Conservation (phyloP, 1,284 basidiomycete species). For the Ganoderma sinense region DNA sequence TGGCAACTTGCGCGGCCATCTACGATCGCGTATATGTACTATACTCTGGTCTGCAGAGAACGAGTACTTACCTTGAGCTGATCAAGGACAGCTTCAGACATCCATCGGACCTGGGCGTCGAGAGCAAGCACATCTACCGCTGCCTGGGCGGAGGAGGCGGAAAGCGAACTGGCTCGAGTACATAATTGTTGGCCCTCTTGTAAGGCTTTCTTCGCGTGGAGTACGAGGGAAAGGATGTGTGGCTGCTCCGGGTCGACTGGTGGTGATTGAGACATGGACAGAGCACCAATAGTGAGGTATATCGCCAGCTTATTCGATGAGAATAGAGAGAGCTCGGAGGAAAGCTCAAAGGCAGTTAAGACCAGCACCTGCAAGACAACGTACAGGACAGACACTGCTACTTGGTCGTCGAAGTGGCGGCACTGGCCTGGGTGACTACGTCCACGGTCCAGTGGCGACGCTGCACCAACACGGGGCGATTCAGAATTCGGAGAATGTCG, state of each 20-base stretch:
- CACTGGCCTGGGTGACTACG: too few relatives aligned
- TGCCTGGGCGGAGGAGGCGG: slow-evolving; percentile 66
- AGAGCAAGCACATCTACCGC: slow-evolving; percentile 76
- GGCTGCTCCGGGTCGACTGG: slow-evolving; percentile 33
- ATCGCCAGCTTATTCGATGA: not conserved
- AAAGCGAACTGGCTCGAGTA: slow-evolving; percentile 63
- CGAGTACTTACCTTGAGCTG: slow-evolving; percentile 67
- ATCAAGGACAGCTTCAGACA: slow-evolving; percentile 72
- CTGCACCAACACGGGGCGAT: too few relatives aligned
- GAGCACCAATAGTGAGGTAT: not conserved
- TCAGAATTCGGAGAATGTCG: not conserved
- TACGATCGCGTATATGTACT: slow-evolving; percentile 37
- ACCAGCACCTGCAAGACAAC: not conserved
- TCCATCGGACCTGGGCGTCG: slow-evolving; percentile 81
- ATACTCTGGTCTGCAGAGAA: not conserved
- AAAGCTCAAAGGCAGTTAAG: not conserved
- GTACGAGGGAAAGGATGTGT: slow-evolving; percentile 73
- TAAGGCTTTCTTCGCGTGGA: slow-evolving; percentile 81
- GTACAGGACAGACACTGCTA: not conserved
- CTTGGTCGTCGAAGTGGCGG: not conserved
- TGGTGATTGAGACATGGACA: slow-evolving; percentile 12
- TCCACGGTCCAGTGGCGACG: too few relatives aligned
- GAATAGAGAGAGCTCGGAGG: not conserved
- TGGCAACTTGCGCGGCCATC: slow-evolving; percentile 76
- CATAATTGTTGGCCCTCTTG: slow-evolving; percentile 79